Evolutionary conservation across 129 eudicot genomes (phyloP), one percentile per base, ranked within the genome.

Genomic region (Cynara cardunculus): DNA sequence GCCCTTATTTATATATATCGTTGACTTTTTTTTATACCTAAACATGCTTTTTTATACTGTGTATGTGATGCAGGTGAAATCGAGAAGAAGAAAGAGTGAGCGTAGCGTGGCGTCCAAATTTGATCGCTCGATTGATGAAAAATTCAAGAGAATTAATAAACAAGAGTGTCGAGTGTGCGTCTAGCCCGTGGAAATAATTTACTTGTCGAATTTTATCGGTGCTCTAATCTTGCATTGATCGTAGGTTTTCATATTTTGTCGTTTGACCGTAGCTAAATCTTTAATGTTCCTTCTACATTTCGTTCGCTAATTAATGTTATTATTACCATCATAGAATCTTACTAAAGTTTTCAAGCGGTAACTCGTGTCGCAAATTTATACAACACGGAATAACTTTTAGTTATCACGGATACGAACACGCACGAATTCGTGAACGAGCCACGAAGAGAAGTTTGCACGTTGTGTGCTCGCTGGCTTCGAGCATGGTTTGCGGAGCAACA

Each of bases 11-110:
- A n/a, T n/a, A n/a, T n/a, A n/a, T n/a, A n/a, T n/a, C n/a, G n/a
- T n/a, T n/a, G n/a, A n/a, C n/a, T n/a, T n/a, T n/a, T n/a, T n/a
- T 34, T 34, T 83, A 27, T 21, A 27, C 53, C 25, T 77, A 11
- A 72, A 72, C 22, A 8, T 1, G 78, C 28, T 16, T 78, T 83
- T 71, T 77, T 26, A 83, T 27, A 26, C 46, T n/a, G 66, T 53
- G 5, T 37, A 21, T 56, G 9, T 69, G 74, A 72, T 77, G 80
- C 86, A 87, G 78, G 79, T 81, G 84, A 80, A 34, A 31, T 87
- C 19, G 41, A 35, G 73, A 80, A 46, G 78, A 71, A 77, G 82
- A 70, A 71, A 62, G 82, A 77, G 74, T 71, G 78, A 83, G 74
- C 28, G 19, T 4, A 3, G 19, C 22, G 27, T 71, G 79, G 67